phyloP scores from a whole-genome alignment of 345 rosid species.

The Linum lewisii region DNA sequence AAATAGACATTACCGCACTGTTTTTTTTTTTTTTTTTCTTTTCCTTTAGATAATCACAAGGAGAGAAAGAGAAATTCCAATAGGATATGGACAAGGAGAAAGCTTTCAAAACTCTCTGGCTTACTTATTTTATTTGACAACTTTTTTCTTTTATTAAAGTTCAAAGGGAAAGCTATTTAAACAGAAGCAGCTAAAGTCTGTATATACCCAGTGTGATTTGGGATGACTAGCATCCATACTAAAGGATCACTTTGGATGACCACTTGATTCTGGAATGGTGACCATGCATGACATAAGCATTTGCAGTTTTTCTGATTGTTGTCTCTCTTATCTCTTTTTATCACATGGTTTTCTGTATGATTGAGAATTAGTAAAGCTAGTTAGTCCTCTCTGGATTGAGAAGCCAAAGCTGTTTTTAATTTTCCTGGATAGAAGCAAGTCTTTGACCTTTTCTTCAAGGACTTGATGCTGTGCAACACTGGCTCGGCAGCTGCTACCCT shows the following conservation, averaged over 20 bases:
- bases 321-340: not conserved
- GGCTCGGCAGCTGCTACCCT: not conserved
- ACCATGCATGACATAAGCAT: constrained; percentile 10
- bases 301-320: constrained; percentile 3
- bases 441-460: constrained; percentile 9
- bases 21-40: constrained; percentile 1
- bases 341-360: not conserved
- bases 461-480: constrained; percentile 9
- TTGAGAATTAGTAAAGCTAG: constrained; percentile 9
- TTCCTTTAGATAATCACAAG: too few relatives aligned
- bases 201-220: not conserved
- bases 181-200: constrained; percentile 11
- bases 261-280: constrained; percentile 5
- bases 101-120: constrained; percentile 7
- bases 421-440: constrained; percentile 17
- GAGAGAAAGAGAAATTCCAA: constrained; percentile 18
- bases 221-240: too few relatives aligned
- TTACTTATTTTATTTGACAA: not conserved
- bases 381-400: not conserved
- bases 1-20: constrained; percentile 15
- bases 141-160: constrained; percentile 2
- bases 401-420: not conserved
- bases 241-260: not conserved
- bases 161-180: constrained; percentile 10
- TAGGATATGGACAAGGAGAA: constrained; percentile 25